Conservation (phyloP, 352 stramenopile species). For the Plasmopara halstedii region DNA sequence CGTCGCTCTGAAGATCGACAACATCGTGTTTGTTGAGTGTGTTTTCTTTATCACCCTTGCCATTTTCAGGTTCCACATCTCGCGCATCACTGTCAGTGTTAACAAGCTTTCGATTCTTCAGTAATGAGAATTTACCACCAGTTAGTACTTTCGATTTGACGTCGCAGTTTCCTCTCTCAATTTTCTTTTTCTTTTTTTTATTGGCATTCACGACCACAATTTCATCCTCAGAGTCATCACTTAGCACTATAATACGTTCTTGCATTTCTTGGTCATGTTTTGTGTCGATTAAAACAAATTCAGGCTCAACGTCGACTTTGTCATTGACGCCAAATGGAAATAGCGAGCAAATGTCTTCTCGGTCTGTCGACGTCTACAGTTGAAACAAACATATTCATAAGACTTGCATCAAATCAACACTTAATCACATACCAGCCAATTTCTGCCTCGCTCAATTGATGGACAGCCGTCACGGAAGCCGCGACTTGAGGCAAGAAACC, state of each 20-base stretch:
- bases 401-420: neutral
- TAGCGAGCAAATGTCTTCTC: slow-evolving; percentile 24
- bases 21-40: neutral
- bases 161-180: slow-evolving; percentile 1
- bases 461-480: slow-evolving; percentile 24
- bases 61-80: neutral
- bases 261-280: slow-evolving; percentile 12
- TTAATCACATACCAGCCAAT: slow-evolving; percentile 38
- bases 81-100: neutral
- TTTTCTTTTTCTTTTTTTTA: slow-evolving; percentile 1
- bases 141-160: slow-evolving; percentile 2
- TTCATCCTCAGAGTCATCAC: slow-evolving; percentile 1
- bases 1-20: slow-evolving; percentile 1
- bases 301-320: slow-evolving; percentile 11
- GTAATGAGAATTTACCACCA: neutral
- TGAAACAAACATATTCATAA: no score
- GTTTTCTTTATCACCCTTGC: neutral
- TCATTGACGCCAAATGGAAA: slow-evolving; percentile 25
- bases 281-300: slow-evolving; percentile 30
- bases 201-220: neutral
- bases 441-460: slow-evolving; percentile 32
- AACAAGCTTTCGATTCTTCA: slow-evolving; percentile 3
- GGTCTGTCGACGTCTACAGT: slow-evolving; percentile 28
- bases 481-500: slow-evolving; percentile 21
- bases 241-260: slow-evolving; percentile 8